Base-by-base conservation (phyloP, 306 rosid genomes). In the Cicer judaicum region DNA sequence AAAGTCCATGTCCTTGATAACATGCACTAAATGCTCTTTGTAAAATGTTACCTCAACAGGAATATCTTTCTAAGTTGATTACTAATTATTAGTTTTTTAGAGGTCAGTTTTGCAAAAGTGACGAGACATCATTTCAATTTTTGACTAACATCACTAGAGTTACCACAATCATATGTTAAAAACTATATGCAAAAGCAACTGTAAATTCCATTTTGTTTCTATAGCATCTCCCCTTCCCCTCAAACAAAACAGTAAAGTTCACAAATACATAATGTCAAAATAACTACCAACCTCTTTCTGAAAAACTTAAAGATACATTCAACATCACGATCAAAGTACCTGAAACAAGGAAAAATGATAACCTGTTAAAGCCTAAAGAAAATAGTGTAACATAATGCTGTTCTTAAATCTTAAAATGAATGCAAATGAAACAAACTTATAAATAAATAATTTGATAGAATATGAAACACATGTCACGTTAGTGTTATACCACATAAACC, bases 261-360 rank as follows among this genome's bases (percentile, higher is more conserved):
- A 77, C 18, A 68, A 65, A 78, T 46, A 71, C 15, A 10, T 15
- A 5, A 68, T 12, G 6, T 12, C 49, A 64, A 72, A 42, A 34
- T 16, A 36, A 52, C 40, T 49, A 84, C 97, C 48, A 59, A 93
- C 96, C 98, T 89, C 84, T 87, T 93, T 61, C 88, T 84, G 75
- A 93, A 93, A 83, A 91, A 91, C 87, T 91, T 93, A 10, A 91
- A 88, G 79, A 91, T 71, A 43, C 97, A 93, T 84, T 91, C 97
- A 77, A 93, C 92, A 79, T 93, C 98, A 75, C 97, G 97, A 75
- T 93, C 97, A 72, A 93, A 93, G 85, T 93, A 93, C 98, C 98
- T 93, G 90, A 85, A 78, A 80, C 64, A 80, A 53, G 56, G 19
- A 55, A 65, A 87, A 48, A 74, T 42, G 41, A 29, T 24, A 77